Evolutionary conservation across 2,329 filamentous ascomycete genomes (phyloP).

Genomic region (Didymellaceae sp.): DNA sequence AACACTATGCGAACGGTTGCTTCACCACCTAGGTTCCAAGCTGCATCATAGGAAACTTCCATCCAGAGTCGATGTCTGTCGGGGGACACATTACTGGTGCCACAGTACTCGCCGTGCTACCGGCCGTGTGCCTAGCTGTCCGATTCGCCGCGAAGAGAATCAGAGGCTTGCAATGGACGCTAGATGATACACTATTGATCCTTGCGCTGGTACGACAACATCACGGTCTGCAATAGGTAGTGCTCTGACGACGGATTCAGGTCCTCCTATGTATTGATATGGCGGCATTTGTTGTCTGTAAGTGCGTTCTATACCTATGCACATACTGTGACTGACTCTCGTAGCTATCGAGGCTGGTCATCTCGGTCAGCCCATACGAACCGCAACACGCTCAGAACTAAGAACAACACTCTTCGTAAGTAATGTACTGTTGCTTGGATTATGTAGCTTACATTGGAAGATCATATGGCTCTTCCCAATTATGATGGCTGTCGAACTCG

Average conservation of each 20-base stretch:
- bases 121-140: conserved; percentile 26
- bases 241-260: conserved; percentile 15
- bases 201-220: conserved; percentile 25
- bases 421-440: background rate
- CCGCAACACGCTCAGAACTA: conserved; percentile 15
- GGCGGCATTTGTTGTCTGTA: conserved; percentile 23
- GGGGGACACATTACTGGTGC: conserved; percentile 20
- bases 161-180: conserved; percentile 21
- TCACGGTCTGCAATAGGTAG: background rate
- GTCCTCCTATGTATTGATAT: conserved; percentile 25
- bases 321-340: background rate
- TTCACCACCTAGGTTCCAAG: conserved; percentile 10
- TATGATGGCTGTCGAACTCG: conserved; percentile 26
- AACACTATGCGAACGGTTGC: conserved; percentile 15
- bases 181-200: conserved; percentile 32
- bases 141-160: conserved; percentile 31
- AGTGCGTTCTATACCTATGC: conserved; percentile 1
- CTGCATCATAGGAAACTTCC: conserved; percentile 9
- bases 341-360: conserved; percentile 27
- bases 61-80: conserved; percentile 17
- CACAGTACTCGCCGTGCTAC: conserved; percentile 24
- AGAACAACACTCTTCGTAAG: conserved; percentile 26
- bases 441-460: conserved; percentile 20
- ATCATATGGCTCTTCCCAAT: conserved; percentile 32
- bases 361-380: conserved; percentile 18